Conservation (phyloP, 2,329 filamentous ascomycete species). For the Paecilomyces sp. region DNA sequence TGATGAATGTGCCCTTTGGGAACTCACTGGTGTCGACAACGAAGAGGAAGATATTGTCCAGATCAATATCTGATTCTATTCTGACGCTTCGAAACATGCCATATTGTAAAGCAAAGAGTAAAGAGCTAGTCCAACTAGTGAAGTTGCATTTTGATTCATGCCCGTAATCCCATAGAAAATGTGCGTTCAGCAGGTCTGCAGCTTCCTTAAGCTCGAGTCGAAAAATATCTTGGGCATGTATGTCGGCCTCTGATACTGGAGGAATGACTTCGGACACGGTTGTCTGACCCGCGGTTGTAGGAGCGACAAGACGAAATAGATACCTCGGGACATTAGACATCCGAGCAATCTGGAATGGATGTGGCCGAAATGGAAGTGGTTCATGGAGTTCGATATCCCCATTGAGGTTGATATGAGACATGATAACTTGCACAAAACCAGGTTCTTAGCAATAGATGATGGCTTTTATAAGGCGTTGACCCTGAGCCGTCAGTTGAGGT, state of each 20-base stretch:
- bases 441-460: not conserved
- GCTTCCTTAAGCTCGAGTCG: not conserved
- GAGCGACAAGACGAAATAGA: conserved; percentile 4
- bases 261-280: not conserved
- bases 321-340: conserved; percentile 3
- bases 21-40: conserved; percentile 4
- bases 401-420: not conserved
- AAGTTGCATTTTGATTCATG: conserved; percentile 3
- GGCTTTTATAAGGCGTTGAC: not conserved
- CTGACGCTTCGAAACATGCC: conserved; percentile 3
- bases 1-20: conserved; percentile 4
- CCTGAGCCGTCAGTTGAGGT: not conserved
- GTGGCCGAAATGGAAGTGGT: not conserved
- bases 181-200: not conserved
- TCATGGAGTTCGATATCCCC: not conserved
- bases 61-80: not conserved
- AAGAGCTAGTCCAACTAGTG: conserved; percentile 9
- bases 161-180: conserved; percentile 4
- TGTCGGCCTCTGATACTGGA: not conserved
- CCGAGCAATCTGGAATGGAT: not conserved
- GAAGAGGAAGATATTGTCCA: conserved; percentile 3
- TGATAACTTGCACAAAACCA: not conserved
- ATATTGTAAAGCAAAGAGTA: conserved; percentile 7
- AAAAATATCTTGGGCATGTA: not conserved
- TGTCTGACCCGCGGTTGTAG: not conserved